Evolutionary conservation across 2,329 filamentous ascomycete species (phyloP).

Genomic region (Aspergillus novofumigatus): DNA sequence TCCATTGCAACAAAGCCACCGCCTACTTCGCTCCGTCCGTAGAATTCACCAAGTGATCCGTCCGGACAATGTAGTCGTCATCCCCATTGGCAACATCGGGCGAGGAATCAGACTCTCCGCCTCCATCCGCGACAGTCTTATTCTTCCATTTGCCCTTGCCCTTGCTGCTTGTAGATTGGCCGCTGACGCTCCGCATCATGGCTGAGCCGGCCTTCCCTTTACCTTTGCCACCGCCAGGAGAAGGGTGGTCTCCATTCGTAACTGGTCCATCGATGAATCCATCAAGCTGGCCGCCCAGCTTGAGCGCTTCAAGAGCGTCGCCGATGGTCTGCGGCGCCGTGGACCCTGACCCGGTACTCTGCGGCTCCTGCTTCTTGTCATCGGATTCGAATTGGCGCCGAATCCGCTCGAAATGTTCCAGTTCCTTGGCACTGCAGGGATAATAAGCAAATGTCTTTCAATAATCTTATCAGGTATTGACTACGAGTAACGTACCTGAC

Average conservation of each 20-base stretch:
- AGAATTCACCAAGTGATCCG: conserved; percentile 28
- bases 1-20: neutral
- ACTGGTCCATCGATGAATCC: conserved; percentile 18
- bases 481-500: conserved; percentile 51
- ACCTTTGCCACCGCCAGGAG: conserved; percentile 24
- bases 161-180: conserved; percentile 28
- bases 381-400: conserved; percentile 72
- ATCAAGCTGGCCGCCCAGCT: conserved; percentile 18
- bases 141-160: conserved; percentile 23
- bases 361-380: conserved; percentile 40
- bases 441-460: conserved; percentile 22
- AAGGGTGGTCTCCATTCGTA: conserved; percentile 22
- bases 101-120: conserved; percentile 35
- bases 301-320: conserved; percentile 36
- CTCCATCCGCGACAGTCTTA: conserved; percentile 22
- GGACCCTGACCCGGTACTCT: conserved; percentile 4
- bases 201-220: conserved; percentile 28
- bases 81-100: conserved; percentile 28
- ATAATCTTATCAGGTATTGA: neutral
- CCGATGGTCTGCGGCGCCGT: conserved; percentile 32
- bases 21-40: conserved; percentile 8
- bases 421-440: conserved; percentile 68
- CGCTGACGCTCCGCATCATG: conserved; percentile 25
- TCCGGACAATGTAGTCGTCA: conserved; percentile 38
- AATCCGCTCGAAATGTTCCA: conserved; percentile 85